Percentiles rank a stretch among this genome's conserved stretches.
phyloP scores from a whole-genome alignment of 345 rosid species.

The Hibiscus trionum region DNA sequence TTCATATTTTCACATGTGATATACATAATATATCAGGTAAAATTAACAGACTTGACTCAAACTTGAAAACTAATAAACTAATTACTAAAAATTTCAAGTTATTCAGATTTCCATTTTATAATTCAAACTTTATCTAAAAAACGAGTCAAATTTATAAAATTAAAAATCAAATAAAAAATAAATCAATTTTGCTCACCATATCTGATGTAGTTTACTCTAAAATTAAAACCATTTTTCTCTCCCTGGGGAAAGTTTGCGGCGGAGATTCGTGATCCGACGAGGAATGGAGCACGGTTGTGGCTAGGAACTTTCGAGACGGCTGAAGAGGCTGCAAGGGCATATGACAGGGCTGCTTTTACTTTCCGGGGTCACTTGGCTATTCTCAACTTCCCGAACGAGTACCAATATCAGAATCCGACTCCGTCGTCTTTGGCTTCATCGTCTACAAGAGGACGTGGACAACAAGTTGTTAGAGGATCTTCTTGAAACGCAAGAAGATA shows the following conservation, averaged over 20 bases:
- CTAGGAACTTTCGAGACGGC: constrained; percentile 55
- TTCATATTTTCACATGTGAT: too few relatives aligned
- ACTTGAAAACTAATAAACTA: too few relatives aligned
- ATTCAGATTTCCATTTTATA: too few relatives aligned
- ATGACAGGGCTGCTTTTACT: constrained; percentile 50
- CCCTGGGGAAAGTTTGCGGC: constrained; percentile 87
- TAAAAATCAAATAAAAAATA: too few relatives aligned
- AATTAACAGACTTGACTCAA: too few relatives aligned
- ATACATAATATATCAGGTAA: too few relatives aligned
- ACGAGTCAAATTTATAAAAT: too few relatives aligned
- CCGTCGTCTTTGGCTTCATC: constrained; percentile 1
- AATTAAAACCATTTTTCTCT: too few relatives aligned
- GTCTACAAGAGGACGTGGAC: constrained; percentile 26
- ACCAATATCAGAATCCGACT: constrained; percentile 14
- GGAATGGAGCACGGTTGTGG: constrained; percentile 64
- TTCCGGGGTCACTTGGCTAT: constrained; percentile 53
- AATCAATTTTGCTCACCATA: too few relatives aligned
- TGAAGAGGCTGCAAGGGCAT: constrained; percentile 57
- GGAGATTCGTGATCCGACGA: constrained; percentile 70
- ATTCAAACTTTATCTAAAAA: too few relatives aligned
- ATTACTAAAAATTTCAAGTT: too few relatives aligned
- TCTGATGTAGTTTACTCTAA: too few relatives aligned
- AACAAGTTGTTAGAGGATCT: constrained; percentile 67
- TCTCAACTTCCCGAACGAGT: constrained; percentile 61
- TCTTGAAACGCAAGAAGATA: constrained; percentile 22